phyloP scores from a whole-genome alignment of 345 rosid genomes.

The Excoecaria cochinchinensis region DNA sequence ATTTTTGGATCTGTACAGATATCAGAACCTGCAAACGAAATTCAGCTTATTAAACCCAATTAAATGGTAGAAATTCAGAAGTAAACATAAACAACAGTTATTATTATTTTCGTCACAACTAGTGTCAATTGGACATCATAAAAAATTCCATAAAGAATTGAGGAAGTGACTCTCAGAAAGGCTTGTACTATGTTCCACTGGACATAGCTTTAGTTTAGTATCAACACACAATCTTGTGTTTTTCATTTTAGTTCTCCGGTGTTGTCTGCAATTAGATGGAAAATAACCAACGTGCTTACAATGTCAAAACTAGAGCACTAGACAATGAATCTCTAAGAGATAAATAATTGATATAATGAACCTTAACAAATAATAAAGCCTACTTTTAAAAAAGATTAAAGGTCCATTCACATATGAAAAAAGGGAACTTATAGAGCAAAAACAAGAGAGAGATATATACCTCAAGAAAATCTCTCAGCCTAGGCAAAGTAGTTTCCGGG shows the following conservation, averaged over 20 bases:
- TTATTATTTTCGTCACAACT: too few species aligned
- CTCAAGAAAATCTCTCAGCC: constrained; percentile 1
- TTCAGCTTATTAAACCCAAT: not conserved
- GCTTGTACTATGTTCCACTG: too few species aligned
- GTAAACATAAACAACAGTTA: too few species aligned
- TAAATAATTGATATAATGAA: not conserved
- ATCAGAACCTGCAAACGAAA: not conserved
- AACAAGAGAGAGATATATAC: not conserved
- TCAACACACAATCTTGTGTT: too few species aligned
- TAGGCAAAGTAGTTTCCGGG: not conserved
- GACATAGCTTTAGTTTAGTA: too few species aligned
- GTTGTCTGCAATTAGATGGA: not conserved
- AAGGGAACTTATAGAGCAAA: too few species aligned
- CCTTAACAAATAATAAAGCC: not conserved
- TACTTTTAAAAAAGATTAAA: not conserved
- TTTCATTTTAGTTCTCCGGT: not conserved
- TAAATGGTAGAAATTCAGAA: too few species aligned
- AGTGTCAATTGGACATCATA: too few species aligned
- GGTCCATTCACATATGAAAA: not conserved
- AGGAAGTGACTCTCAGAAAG: too few species aligned
- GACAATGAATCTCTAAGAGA: not conserved
- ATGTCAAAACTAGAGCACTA: not conserved
- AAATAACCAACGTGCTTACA: not conserved
- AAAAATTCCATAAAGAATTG: too few species aligned
- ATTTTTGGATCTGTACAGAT: not conserved